Percentiles rank a stretch among this genome's conserved stretches.
Conservation (phyloP, 2,329 filamentous ascomycete species). For the Leptosphaerulina australis region DNA sequence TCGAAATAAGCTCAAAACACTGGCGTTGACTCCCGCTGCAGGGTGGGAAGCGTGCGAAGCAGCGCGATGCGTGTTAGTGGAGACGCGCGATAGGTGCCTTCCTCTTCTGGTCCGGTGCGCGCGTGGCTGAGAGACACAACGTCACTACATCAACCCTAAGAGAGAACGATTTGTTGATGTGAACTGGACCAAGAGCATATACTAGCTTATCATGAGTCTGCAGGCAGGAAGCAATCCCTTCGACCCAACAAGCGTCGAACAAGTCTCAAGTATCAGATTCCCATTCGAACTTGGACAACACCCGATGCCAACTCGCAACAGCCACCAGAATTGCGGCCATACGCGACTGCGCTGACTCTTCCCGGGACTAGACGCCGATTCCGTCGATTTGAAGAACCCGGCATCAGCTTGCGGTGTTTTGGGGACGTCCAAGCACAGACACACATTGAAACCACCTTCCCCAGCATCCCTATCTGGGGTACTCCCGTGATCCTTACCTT, state of each 20-base stretch:
- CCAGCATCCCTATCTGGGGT: conserved; percentile 4
- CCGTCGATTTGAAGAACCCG: not conserved
- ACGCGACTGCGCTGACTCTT: not conserved
- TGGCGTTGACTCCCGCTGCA: conserved; percentile 29
- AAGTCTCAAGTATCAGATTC: no score
- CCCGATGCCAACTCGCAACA: not conserved
- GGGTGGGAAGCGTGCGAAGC: conserved; percentile 19
- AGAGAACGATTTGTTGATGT: not conserved
- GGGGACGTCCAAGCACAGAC: conserved; percentile 1
- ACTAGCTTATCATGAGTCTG: not conserved
- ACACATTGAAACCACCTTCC: not conserved
- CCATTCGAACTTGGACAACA: not conserved
- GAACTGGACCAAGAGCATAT: no score
- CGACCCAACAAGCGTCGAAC: no score
- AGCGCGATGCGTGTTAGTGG: conserved; percentile 28
- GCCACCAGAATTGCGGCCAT: not conserved
- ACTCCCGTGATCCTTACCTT: conserved; percentile 1
- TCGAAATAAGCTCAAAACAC: conserved; percentile 33
- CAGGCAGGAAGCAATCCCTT: not conserved
- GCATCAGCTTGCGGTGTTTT: not conserved
- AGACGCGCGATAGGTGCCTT: conserved; percentile 27
- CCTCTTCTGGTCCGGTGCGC: conserved; percentile 24
- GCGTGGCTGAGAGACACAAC: conserved; percentile 16
- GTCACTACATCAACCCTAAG: conserved; percentile 8
- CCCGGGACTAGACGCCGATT: no score